Evolutionary conservation across 1,284 basidiomycete species (phyloP), one percentile per base, ranked within the genome.

Genomic region (Sporisorium exsertum): DNA sequence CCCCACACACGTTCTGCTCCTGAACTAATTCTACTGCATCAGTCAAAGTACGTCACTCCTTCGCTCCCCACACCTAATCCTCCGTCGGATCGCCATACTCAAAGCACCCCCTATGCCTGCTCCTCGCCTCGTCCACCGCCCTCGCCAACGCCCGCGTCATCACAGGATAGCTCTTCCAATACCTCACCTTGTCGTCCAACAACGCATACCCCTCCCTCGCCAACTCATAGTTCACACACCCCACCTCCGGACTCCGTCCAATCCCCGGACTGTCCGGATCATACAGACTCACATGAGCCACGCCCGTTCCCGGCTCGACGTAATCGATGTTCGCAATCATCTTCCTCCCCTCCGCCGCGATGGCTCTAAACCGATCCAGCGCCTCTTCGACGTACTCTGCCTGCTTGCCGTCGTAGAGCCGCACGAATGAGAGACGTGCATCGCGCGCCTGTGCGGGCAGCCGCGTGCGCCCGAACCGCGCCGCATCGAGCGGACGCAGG

Each of bases 271-370:
- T 69, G n/a, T 73, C 65, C 6, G 81, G 80, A 57, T 83, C 80
- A 55, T 81, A 83, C 51, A 83, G 65, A 26, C 75, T 82, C 18
- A 82, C 64, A 46, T 78, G 77, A 13, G 68, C 18, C 9, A 64
- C 10, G 22, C 58, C 61, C 24, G 69, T 79, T 6, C 63, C 61
- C n/a, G 72, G 64, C 43, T 81, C 80, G 27, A 56, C 51, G 24
- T 69, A 72, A 62, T 81, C 81, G 52, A 83, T 79, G 70, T 82
- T 81, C 40, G 81, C 81, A 35, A 83, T 79, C 74, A 83, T 63
- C 68, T 83, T 83, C 6, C 72, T 63, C 5, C 79, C 80, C 42
- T 82, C 81, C 6, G 67, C 71, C 7, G 74, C 75, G 47, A 77
- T 64, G 1, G 74, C 64, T 5, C 77, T 52, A 72, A 83, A 83